A percentile compares a stretch with the other conserved stretches of the same genome.
Evolutionary conservation across 192 early-diverging fungal genomes (phyloP).

Genomic region (Coemansia sp.): DNA sequence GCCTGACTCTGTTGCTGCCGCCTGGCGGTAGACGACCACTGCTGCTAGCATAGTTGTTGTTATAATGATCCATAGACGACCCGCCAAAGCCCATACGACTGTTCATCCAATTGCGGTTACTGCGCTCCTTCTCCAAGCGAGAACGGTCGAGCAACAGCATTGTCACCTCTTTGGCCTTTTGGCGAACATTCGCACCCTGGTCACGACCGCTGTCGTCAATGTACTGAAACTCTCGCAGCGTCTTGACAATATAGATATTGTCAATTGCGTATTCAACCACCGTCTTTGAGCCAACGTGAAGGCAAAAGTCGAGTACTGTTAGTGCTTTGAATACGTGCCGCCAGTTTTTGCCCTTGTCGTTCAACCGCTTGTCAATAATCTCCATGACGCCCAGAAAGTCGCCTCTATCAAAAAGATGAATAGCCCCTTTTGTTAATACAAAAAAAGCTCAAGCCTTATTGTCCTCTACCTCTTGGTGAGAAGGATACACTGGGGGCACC

Average conservation of each 20-base stretch:
- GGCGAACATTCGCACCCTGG: slow-evolving; percentile 89
- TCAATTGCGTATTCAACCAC: slow-evolving; percentile 85
- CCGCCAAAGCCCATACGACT: slow-evolving; percentile 58
- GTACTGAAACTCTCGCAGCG: slow-evolving; percentile 95
- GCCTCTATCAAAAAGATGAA: slow-evolving; percentile 56
- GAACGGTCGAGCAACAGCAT: slow-evolving; percentile 76
- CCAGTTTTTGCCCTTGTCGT: slow-evolving; percentile 98
- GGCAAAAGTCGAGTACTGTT: slow-evolving; percentile 79
- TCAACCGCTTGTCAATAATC: slow-evolving; percentile 95
- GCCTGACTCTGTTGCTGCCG: slow-evolving; percentile 10
- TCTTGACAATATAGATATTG: slow-evolving; percentile 93
- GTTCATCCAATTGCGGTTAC: slow-evolving; percentile 63
- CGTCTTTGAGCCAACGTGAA: slow-evolving; percentile 81
- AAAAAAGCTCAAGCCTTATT: neutral
- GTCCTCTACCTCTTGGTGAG: neutral
- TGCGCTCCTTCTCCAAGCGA: slow-evolving; percentile 74
- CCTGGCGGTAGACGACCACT: slow-evolving; percentile 34
- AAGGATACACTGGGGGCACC: neutral
- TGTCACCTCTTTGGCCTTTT: slow-evolving; percentile 91
- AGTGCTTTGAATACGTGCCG: slow-evolving; percentile 96
- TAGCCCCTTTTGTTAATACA: neutral
- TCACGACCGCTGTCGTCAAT: slow-evolving; percentile 90
- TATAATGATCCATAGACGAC: slow-evolving; percentile 18
- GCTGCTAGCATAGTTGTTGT: slow-evolving; percentile 39
- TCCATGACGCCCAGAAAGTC: slow-evolving; percentile 97